Evolutionary conservation across 1,284 basidiomycete species (phyloP).

Genomic region (Testicularia cyperi): DNA sequence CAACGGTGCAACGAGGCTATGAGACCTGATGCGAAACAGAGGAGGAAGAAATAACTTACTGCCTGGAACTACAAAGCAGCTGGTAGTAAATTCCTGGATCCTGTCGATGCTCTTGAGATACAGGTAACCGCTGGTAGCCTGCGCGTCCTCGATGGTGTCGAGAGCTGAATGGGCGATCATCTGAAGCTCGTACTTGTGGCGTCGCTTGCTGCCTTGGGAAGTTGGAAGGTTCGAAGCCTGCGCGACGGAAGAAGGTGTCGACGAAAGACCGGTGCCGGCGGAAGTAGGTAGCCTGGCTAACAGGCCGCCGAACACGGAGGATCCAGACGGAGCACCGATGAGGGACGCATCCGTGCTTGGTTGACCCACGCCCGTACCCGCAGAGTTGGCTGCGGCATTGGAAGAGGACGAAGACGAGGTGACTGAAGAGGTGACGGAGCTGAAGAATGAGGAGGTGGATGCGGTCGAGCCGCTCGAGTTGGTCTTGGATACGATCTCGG

Average conservation of each 20-base stretch:
- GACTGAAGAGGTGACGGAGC: too few relatives aligned
- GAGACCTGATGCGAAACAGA: neutral
- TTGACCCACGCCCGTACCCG: too few relatives aligned
- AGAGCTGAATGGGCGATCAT: conserved; percentile 57
- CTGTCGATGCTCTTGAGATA: conserved; percentile 53
- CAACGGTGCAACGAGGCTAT: too few relatives aligned
- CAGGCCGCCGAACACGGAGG: conserved; percentile 1
- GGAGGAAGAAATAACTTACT: conserved; percentile 36
- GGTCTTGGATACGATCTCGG: conserved; percentile 48
- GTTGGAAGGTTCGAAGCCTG: too few relatives aligned
- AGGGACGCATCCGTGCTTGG: too few relatives aligned
- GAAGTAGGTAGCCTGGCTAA: neutral
- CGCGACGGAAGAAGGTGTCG: too few relatives aligned
- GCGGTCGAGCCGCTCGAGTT: conserved; percentile 7
- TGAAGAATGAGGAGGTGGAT: conserved; percentile 6
- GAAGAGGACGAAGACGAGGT: too few relatives aligned
- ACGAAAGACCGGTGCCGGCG: too few relatives aligned
- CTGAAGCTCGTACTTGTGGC: conserved; percentile 47
- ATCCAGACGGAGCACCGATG: too few relatives aligned
- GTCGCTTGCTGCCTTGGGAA: neutral
- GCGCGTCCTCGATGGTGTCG: conserved; percentile 55
- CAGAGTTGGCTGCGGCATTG: too few relatives aligned
- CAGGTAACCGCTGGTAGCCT: conserved; percentile 41
- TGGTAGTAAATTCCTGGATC: conserved; percentile 54
- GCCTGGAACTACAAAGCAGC: conserved; percentile 48